Evolutionary conservation across 768 basidiomycete genomes (phyloP), one percentile per base, ranked within the genome.

Genomic region (Rhodocollybia butyracea): DNA sequence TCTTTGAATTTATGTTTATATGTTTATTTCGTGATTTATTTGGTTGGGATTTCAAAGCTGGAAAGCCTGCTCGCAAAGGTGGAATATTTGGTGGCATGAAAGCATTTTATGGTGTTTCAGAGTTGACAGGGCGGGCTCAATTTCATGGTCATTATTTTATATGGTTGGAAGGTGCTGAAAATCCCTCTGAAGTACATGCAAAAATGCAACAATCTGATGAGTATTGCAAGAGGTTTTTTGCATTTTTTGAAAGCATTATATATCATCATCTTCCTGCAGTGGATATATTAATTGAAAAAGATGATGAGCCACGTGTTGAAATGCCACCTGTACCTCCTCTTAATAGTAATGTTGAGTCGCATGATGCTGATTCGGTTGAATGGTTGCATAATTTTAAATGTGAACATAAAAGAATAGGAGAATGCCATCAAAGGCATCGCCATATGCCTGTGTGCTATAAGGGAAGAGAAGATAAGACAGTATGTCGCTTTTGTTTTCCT

Each of bases 341-440:
- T 11, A 41, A 19, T 40, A 6, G n/a, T 19, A 17, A n/a, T 57
- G 2, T 51, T 57, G 15, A 36, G 22, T 11, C 27, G n/a, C n/a
- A 51, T 21, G 27, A 55, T 15, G n/a, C n/a, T n/a, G n/a, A 36
- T 60, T 15, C 59, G 56, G 57, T 38, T 60, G 22, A 21, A 58
- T n/a, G n/a, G 26, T 32, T 73, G 71, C 53, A 61, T 39, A 69
- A 72, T 39, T 71, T n/a, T n/a, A n/a, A n/a, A n/a, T n/a, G 70
- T 64, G 60, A 63, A 5, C 63, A 70, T 59, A 46, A 57, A 2
- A 36, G 32, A 10, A 29, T 46, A 11, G 45, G 45, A 21, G 45
- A 53, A 38, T 4, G 21, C 4, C 15, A 32, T 51, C 31, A 51
- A 30, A 7, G 36, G 8, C 36, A 39, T 19, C 29, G 7, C 5